Percentiles rank a stretch among this genome's conserved stretches.
Conservation (phyloP, 257 asterid species). For the Nicotiana sylvestris region DNA sequence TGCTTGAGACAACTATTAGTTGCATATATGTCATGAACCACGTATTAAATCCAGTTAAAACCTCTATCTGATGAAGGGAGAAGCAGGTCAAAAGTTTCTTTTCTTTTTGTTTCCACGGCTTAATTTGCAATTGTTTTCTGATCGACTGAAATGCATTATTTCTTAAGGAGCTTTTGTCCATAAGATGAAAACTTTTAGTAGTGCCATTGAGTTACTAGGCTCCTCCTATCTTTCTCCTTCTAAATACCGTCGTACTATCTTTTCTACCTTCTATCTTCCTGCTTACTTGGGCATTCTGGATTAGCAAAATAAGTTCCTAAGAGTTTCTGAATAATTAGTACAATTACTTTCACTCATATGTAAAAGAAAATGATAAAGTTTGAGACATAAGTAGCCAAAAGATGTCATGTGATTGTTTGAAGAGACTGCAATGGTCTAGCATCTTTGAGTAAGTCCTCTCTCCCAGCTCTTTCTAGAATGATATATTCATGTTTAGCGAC, state of each 20-base stretch:
- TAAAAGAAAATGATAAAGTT: background rate
- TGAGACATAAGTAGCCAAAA: background rate
- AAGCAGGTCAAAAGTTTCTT: background rate
- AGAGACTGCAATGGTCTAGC: background rate
- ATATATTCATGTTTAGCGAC: background rate
- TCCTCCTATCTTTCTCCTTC: no score
- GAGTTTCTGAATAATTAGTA: no score
- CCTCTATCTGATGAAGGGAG: background rate
- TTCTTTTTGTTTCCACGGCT: no score
- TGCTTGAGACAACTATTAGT: background rate
- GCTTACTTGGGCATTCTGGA: no score
- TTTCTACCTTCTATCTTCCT: no score
- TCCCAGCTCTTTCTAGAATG: background rate
- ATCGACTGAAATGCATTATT: background rate
- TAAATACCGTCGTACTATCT: no score
- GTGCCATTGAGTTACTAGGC: no score
- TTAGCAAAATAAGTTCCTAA: no score
- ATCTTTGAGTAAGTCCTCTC: background rate
- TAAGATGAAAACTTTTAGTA: no score
- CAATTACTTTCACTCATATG: no score
- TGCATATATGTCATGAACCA: background rate
- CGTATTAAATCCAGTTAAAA: background rate
- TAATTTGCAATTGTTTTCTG: background rate
- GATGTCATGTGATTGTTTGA: background rate
- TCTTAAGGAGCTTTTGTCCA: background rate